Percentiles rank a stretch among this genome's conserved stretches.
phyloP scores from a whole-genome alignment of 2,329 filamentous ascomycete species.

The Ceratocystis colombiana region DNA sequence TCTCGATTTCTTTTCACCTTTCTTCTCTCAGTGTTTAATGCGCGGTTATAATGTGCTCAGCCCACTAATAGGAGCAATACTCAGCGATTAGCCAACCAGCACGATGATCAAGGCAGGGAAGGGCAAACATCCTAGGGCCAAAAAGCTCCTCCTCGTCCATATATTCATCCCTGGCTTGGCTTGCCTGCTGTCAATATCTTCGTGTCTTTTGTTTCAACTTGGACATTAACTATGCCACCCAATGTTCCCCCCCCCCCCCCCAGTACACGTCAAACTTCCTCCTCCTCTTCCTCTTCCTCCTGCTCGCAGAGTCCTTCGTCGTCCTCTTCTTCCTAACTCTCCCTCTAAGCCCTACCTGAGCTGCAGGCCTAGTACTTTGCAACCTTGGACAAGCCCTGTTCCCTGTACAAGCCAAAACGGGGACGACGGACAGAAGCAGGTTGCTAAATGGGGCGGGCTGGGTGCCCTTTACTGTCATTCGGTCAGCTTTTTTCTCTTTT shows the following conservation, averaged over 20 bases:
- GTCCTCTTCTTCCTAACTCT: no score
- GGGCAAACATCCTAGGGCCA: not conserved
- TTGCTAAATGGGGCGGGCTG: no score
- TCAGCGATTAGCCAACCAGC: not conserved
- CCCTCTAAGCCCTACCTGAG: no score
- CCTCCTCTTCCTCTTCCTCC: not conserved
- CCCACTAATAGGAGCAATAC: not conserved
- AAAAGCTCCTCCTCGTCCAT: not conserved
- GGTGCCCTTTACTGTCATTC: no score
- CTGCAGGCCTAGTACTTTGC: no score
- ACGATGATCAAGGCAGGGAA: not conserved
- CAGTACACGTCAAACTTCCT: not conserved
- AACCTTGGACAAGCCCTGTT: no score
- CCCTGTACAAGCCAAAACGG: no score
- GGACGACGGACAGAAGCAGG: no score
- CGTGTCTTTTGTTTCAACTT: not conserved
- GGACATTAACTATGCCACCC: not conserved
- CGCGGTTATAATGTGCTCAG: conserved; percentile 10
- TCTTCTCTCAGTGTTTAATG: not conserved
- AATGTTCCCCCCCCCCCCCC: not conserved
- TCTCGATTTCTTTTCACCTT: no score
- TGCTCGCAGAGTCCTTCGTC: not conserved
- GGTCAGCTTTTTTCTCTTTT: no score
- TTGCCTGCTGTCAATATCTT: not conserved
- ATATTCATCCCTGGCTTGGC: not conserved